Conservation (phyloP, 148 eudicot species). For the Arbutus unedo region DNA sequence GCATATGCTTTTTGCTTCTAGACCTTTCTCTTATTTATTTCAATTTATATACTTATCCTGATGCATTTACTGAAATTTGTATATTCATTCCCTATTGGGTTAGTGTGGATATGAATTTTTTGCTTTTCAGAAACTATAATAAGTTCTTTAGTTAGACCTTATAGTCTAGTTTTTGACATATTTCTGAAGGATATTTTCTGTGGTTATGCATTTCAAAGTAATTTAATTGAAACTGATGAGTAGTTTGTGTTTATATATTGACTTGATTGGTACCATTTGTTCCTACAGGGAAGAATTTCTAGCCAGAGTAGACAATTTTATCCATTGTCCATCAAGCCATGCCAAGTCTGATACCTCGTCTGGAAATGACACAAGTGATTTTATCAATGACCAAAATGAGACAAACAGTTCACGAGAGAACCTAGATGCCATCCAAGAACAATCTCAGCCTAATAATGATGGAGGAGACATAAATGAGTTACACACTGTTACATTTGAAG, state of each 20-base stretch:
- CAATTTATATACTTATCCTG: background rate
- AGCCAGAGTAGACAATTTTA: constrained; percentile 48
- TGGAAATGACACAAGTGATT: constrained; percentile 21
- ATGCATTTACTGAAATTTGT: background rate
- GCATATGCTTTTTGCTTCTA: background rate
- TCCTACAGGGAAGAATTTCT: constrained; percentile 77
- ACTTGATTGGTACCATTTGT: too few relatives aligned
- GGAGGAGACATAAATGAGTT: constrained; percentile 21
- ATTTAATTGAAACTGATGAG: too few relatives aligned
- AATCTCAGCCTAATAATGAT: constrained; percentile 22
- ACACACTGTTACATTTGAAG: constrained; percentile 21
- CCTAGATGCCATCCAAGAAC: constrained; percentile 29
- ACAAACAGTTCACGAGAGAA: constrained; percentile 33
- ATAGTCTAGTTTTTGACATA: background rate
- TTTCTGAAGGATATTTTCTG: background rate
- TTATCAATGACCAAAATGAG: constrained; percentile 31
- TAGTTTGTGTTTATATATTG: too few relatives aligned
- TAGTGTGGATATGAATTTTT: background rate
- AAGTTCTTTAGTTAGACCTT: background rate
- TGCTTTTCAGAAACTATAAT: background rate
- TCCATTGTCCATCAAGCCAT: constrained; percentile 33
- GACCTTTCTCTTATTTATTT: background rate
- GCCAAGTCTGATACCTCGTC: constrained; percentile 41
- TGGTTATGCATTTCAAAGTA: background rate
- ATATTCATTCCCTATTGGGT: background rate